Conservation (phyloP, 805 yeast species). For the Metschnikowia matae region DNA sequence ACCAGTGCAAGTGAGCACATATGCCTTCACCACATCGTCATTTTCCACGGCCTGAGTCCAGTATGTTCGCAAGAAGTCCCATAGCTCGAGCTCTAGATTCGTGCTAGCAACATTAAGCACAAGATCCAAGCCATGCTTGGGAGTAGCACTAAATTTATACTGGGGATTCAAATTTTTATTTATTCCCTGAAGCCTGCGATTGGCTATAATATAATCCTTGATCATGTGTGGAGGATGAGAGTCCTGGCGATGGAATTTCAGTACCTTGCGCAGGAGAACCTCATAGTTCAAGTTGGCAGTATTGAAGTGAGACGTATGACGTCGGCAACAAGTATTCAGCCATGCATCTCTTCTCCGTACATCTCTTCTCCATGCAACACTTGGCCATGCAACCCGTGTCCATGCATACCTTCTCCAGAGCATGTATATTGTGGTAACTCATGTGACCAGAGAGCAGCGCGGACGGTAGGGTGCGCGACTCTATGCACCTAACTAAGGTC, state of each 20-base stretch:
- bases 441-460: neutral
- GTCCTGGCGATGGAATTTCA: constrained; percentile 4
- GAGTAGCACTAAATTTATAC: neutral
- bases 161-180: constrained; percentile 5
- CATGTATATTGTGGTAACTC: neutral
- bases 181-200: constrained; percentile 12
- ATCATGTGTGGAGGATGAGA: constrained; percentile 6
- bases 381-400: too few relatives aligned
- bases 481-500: neutral
- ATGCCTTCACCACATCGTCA: constrained; percentile 11
- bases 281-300: constrained; percentile 16
- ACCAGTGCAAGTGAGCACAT: constrained; percentile 5
- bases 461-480: neutral
- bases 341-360: too few relatives aligned
- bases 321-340: neutral
- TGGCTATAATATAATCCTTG: constrained; percentile 15
- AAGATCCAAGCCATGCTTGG: constrained; percentile 5
- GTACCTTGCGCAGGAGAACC: constrained; percentile 9
- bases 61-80: constrained; percentile 12
- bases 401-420: neutral
- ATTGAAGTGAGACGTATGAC: constrained; percentile 5
- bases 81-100: constrained; percentile 14
- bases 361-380: too few relatives aligned
- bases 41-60: constrained; percentile 11
- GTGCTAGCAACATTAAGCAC: constrained; percentile 11